These are phyloP conservation scores for Prunus dulcis DNA, from an alignment of 306 rosid species.

Conservation along the genomic window DNA sequence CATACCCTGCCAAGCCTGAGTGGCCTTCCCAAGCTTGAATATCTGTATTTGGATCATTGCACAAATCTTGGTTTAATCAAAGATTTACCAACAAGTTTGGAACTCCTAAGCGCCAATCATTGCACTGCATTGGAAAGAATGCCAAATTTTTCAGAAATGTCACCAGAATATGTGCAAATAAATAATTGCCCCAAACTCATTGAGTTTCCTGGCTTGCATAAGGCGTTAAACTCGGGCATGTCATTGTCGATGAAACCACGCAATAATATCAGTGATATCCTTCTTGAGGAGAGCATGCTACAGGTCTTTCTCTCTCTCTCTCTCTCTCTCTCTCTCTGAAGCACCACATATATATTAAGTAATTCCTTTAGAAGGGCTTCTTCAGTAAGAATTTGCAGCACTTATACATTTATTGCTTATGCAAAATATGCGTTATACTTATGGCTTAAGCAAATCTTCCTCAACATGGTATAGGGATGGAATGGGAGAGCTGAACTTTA, in stretches of 20 bases:
- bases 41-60: neutral
- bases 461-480: slow-evolving; percentile 10
- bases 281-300: slow-evolving; percentile 8
- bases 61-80: neutral
- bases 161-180: neutral
- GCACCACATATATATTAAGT: no score
- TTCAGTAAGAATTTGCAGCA: no score
- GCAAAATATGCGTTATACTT: no score
- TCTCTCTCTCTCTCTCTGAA: no score
- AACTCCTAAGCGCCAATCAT: neutral
- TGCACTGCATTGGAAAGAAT: slow-evolving; percentile 12
- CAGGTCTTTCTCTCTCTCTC: slow-evolving; percentile 7
- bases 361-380: no score
- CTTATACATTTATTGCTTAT: no score
- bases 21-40: neutral
- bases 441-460: no score
- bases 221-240: neutral
- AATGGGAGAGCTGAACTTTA: neutral
- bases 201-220: slow-evolving; percentile 15
- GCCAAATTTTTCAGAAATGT: slow-evolving; percentile 7
- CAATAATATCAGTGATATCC: neutral
- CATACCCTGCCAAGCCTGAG: neutral
- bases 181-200: slow-evolving; percentile 12
- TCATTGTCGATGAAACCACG: neutral
- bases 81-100: slow-evolving; percentile 12